phyloP scores from a whole-genome alignment of 2,329 filamentous ascomycete genomes.

The Lachnellula hyalina region DNA sequence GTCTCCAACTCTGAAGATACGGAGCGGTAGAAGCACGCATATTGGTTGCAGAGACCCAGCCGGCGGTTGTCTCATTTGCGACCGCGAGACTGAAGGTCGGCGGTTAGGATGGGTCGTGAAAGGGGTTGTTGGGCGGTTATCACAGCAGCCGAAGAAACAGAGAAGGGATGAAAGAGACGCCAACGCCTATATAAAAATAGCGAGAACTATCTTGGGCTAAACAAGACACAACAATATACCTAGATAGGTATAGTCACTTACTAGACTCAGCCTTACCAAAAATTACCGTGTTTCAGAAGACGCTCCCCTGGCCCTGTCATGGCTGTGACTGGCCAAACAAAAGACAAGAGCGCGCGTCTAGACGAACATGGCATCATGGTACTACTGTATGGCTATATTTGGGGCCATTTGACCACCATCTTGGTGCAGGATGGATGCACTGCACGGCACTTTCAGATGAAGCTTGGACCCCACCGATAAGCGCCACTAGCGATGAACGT shows the following conservation, averaged over 20 bases:
- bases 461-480: no score
- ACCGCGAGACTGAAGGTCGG: background rate
- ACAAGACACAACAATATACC: background rate
- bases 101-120: background rate
- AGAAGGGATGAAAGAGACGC: background rate
- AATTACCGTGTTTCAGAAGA: background rate
- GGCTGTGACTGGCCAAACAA: background rate
- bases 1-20: constrained; percentile 7
- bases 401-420: background rate
- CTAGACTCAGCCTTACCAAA: background rate
- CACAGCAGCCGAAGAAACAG: background rate
- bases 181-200: background rate
- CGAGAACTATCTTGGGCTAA: background rate
- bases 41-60: constrained; percentile 6
- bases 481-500: no score
- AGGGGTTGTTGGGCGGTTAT: background rate
- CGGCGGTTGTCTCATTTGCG: constrained; percentile 15
- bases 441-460: no score
- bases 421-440: no score
- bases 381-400: background rate
- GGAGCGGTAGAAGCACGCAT: background rate
- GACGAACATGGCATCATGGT: background rate
- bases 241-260: no score
- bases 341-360: background rate
- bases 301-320: background rate